Evolutionary conservation across 2,329 filamentous ascomycete genomes (phyloP).

Genomic region (Fusarium armeniacum): DNA sequence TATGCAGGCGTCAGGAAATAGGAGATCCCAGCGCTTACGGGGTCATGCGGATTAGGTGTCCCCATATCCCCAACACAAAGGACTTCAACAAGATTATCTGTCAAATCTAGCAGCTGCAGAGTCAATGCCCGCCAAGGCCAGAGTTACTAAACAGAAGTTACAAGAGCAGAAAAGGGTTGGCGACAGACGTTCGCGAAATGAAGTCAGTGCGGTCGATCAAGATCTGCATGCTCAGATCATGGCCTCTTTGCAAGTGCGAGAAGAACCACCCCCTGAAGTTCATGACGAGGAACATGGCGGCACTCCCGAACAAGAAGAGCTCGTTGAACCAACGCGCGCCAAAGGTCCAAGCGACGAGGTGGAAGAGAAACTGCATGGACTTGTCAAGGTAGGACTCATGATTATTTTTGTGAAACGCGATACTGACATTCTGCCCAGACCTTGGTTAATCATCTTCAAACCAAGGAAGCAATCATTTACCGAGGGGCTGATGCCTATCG

Average conservation of each 20-base stretch:
- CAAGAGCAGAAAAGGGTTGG: not conserved
- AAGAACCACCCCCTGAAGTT: not conserved
- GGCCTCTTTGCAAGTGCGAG: constrained; percentile 27
- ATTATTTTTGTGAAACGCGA: not conserved
- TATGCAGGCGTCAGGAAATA: constrained; percentile 16
- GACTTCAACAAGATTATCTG: constrained; percentile 21
- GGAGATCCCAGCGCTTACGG: constrained; percentile 20
- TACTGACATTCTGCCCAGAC: constrained; percentile 42
- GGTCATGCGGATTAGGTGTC: constrained; percentile 29
- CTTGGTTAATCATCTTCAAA: constrained; percentile 44
- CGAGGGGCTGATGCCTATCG: constrained; percentile 44
- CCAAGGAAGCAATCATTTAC: constrained; percentile 42
- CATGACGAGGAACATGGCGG: constrained; percentile 4
- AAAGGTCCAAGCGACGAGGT: constrained; percentile 24
- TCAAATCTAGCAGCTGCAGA: constrained; percentile 12
- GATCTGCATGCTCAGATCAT: constrained; percentile 41
- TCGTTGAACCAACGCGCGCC: not conserved
- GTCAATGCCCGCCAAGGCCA: constrained; percentile 1
- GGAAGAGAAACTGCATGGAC: constrained; percentile 37
- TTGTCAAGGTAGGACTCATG: constrained; percentile 47
- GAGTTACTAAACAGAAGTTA: not conserved
- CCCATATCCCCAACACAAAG: constrained; percentile 6
- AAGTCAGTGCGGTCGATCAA: constrained; percentile 11
- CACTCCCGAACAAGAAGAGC: not conserved
- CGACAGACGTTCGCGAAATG: not conserved